Evolutionary conservation across 768 basidiomycete species (phyloP).

Genomic region (Leucocoprinus birnbaumii): DNA sequence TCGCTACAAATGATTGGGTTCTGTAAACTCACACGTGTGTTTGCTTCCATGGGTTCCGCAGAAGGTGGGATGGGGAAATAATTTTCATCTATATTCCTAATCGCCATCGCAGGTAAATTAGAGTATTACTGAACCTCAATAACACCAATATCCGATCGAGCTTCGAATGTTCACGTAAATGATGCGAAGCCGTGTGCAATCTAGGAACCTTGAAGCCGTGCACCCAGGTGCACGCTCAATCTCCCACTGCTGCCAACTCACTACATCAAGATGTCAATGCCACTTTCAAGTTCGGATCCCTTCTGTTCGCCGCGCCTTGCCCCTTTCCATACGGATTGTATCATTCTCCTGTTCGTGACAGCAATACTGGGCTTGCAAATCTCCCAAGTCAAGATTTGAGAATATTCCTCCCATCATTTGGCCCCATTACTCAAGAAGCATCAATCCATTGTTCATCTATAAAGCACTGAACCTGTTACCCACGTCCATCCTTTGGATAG

Average conservation of each 20-base stretch:
- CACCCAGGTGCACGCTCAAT: conserved; percentile 9
- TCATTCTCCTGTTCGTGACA: conserved; percentile 1
- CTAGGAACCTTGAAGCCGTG: conserved; percentile 9
- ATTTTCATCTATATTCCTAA: conserved; percentile 3
- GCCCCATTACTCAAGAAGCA: background rate
- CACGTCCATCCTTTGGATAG: conserved; percentile 6
- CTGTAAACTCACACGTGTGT: background rate
- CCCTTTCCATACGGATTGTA: conserved; percentile 1
- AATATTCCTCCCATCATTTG: background rate
- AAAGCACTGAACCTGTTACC: background rate
- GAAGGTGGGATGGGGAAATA: conserved; percentile 12
- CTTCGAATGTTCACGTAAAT: conserved; percentile 12
- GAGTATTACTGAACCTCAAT: conserved; percentile 4
- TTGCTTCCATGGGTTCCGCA: conserved; percentile 18
- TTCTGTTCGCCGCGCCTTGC: background rate
- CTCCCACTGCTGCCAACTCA: conserved; percentile 8
- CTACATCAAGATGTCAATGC: conserved; percentile 8
- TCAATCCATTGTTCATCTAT: background rate
- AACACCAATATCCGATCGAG: conserved; percentile 9
- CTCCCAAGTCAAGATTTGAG: background rate
- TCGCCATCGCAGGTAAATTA: background rate
- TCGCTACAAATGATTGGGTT: background rate
- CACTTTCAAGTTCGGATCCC: background rate
- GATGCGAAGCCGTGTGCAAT: background rate
- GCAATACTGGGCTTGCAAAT: too few species aligned